A percentile compares a stretch with the other conserved stretches of the same genome.
Evolutionary conservation across 2,329 filamentous ascomycete genomes (phyloP).

Genomic region (Sclerotinia glacialis): DNA sequence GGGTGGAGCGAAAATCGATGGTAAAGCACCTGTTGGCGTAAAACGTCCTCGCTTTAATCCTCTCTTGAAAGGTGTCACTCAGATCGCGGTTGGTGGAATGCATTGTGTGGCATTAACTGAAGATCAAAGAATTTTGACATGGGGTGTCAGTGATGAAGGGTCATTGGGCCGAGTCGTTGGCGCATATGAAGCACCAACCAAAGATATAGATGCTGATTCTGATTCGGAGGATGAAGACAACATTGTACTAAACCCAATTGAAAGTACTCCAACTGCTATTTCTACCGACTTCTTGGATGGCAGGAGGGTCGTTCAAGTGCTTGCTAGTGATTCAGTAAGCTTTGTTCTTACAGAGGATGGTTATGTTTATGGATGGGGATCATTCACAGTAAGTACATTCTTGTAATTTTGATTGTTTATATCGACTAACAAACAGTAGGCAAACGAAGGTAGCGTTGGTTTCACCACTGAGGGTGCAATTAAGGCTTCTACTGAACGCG

Average conservation of each 20-base stretch:
- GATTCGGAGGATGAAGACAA: slow-evolving; percentile 47
- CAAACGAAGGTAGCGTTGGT: slow-evolving; percentile 62
- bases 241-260: slow-evolving; percentile 67
- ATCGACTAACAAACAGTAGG: slow-evolving; percentile 42
- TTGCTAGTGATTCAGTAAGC: slow-evolving; percentile 70
- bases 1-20: slow-evolving; percentile 61
- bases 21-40: slow-evolving; percentile 64
- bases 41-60: slow-evolving; percentile 71
- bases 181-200: slow-evolving; percentile 55
- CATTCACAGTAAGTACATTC: slow-evolving; percentile 59
- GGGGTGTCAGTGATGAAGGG: slow-evolving; percentile 85
- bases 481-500: not conserved
- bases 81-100: slow-evolving; percentile 78
- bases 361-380: slow-evolving; percentile 79
- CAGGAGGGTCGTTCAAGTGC: slow-evolving; percentile 42
- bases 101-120: slow-evolving; percentile 73
- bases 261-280: slow-evolving; percentile 59
- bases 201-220: slow-evolving; percentile 51
- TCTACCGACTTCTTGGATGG: slow-evolving; percentile 4
- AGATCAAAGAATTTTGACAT: slow-evolving; percentile 78
- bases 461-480: slow-evolving; percentile 40
- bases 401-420: not conserved
- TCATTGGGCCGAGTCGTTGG: slow-evolving; percentile 73
- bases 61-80: slow-evolving; percentile 64
- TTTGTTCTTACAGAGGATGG: slow-evolving; percentile 75